Percentiles rank a stretch among this genome's conserved stretches.
phyloP scores from a whole-genome alignment of 2,329 filamentous ascomycete genomes.

The Chaetomium sp. region DNA sequence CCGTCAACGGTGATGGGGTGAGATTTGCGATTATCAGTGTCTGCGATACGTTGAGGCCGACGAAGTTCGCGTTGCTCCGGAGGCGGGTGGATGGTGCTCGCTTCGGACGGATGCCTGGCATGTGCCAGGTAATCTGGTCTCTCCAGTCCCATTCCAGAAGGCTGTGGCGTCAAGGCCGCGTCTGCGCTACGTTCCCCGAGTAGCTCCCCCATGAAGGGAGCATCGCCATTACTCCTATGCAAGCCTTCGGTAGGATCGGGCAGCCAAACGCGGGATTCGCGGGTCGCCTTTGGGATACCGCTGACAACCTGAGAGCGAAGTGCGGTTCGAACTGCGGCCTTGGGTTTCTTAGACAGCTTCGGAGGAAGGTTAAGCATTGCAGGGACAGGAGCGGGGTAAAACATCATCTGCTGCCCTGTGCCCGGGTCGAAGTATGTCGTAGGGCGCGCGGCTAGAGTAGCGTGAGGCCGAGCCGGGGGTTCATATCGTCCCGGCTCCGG shows the following conservation, averaged over 20 bases:
- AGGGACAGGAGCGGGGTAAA: slow-evolving; percentile 92
- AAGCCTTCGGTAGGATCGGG: slow-evolving; percentile 49
- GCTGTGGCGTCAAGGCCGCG: neutral
- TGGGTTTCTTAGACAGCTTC: slow-evolving; percentile 75
- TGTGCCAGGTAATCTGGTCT: slow-evolving; percentile 21
- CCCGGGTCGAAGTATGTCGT: slow-evolving; percentile 64
- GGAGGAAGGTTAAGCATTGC: slow-evolving; percentile 91
- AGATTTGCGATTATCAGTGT: slow-evolving; percentile 45
- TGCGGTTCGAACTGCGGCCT: slow-evolving; percentile 63
- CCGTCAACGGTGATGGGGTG: slow-evolving; percentile 49
- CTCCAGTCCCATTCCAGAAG: slow-evolving; percentile 17
- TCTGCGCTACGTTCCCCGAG: slow-evolving; percentile 13
- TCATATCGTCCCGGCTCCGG: slow-evolving; percentile 22
- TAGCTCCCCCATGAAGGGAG: slow-evolving; percentile 29
- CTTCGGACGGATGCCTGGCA: slow-evolving; percentile 34
- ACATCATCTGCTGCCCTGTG: slow-evolving; percentile 81
- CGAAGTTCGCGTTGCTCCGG: slow-evolving; percentile 34
- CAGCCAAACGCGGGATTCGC: slow-evolving; percentile 48
- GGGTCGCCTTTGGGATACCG: slow-evolving; percentile 52
- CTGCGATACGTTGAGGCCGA: slow-evolving; percentile 37
- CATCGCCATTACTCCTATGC: slow-evolving; percentile 23
- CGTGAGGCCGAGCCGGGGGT: slow-evolving; percentile 31
- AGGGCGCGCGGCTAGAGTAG: slow-evolving; percentile 43
- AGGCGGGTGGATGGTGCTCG: slow-evolving; percentile 30
- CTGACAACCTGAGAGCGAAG: slow-evolving; percentile 74